Conservation (phyloP, 306 rosid genomes). For the Urtica urens region DNA sequence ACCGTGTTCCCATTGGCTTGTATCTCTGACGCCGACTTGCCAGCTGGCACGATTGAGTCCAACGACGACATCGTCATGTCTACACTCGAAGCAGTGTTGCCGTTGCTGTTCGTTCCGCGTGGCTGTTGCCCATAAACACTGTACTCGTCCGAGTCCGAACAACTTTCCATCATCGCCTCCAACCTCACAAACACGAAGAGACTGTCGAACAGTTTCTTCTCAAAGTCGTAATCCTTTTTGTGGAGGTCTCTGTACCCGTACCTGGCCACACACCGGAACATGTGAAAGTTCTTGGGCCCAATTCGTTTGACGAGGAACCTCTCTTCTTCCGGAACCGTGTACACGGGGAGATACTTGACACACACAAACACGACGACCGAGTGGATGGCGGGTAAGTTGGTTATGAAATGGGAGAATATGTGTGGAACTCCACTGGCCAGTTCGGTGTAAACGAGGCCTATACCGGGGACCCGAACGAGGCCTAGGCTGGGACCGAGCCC, state of each 20-base stretch:
- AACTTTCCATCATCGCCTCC: slow-evolving; percentile 80
- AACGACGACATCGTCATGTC: slow-evolving; percentile 41
- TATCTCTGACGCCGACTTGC: slow-evolving; percentile 28
- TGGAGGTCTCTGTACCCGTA: slow-evolving; percentile 89
- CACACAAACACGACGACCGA: slow-evolving; percentile 79
- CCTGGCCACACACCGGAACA: slow-evolving; percentile 85
- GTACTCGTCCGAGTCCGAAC: slow-evolving; percentile 69
- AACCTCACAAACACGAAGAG: slow-evolving; percentile 56
- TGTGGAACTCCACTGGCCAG: slow-evolving; percentile 91
- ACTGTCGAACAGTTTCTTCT: slow-evolving; percentile 67
- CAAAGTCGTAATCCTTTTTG: slow-evolving; percentile 71
- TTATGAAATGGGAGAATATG: slow-evolving; percentile 93
- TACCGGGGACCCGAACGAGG: slow-evolving; percentile 90
- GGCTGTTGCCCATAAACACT: slow-evolving; percentile 45
- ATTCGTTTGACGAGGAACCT: slow-evolving; percentile 79
- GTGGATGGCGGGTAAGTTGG: slow-evolving; percentile 95
- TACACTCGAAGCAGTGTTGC: slow-evolving; percentile 24
- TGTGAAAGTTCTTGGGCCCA: slow-evolving; percentile 72
- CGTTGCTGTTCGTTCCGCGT: slow-evolving; percentile 23
- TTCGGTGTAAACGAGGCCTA: slow-evolving; percentile 92
- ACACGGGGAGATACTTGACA: slow-evolving; percentile 91
- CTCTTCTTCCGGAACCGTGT: slow-evolving; percentile 86
- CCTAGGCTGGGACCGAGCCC: slow-evolving; percentile 97
- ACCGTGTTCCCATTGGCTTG: slow-evolving; percentile 14
- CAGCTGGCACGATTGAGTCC: slow-evolving; percentile 48